Evolutionary conservation across 805 yeast genomes (phyloP), one percentile per base, ranked within the genome.

Genomic region (Starmerella bombicola): DNA sequence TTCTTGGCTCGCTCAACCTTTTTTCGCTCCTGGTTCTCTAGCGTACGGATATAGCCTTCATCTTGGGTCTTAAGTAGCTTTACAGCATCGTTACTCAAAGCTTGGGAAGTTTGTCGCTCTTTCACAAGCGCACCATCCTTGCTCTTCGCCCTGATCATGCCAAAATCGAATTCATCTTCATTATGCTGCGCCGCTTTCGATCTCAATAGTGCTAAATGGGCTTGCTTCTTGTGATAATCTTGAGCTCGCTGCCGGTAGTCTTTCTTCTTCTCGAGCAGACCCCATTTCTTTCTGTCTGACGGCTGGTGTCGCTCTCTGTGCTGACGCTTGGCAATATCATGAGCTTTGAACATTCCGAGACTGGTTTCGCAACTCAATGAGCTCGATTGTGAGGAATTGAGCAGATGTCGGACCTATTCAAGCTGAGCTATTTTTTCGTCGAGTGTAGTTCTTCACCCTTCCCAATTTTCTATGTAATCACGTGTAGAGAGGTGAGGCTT

Each of bases 131-230:
- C 68, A 1, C 96, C 96, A 9, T 70, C 65, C 2, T 67, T 63
- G 48, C 84, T 93, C 4, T 91, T 75, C 53, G 68, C 70, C 12
- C 70, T 67, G 24, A 78, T 73, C 98, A 91, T 91, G 17, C 84
- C 91, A 72, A 84, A 95, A 61, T 88, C 85, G 64, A 80, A 91
- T 61, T 91, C 98, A 69, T 91, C 98, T 13, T 93, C 93, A 58
- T 91, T 91, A 52, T 84, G 71, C 33, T 69, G 68, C 28, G 69
- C 64, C 2, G 81, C 93, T 57, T 84, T 88, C 31, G 68, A 67
- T 50, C 80, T 74, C 43, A 91, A 69, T 1, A 78, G 68, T 62
- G 80, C 81, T 38, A 91, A 49, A 6, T 73, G 67, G 21, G 68
- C 69, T 51, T 76, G 73, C 51, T 76, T 76, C 47, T 63, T 60